Evolutionary conservation across 176 grass and related monocot genomes (phyloP).

Genomic region (Juncus inflexus): DNA sequence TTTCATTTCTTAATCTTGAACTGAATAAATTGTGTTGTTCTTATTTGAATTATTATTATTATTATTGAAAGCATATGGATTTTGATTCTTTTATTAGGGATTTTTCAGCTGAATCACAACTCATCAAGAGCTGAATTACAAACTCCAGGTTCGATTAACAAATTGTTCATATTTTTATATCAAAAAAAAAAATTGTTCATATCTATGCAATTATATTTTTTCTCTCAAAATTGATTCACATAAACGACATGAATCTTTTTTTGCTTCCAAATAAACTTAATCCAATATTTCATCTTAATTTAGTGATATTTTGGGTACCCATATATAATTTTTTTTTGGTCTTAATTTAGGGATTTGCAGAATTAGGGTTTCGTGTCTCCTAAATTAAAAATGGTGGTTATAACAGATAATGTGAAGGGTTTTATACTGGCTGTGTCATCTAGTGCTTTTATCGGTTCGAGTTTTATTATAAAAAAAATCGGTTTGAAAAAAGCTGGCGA

Average conservation of each 20-base stretch:
- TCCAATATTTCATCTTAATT: not conserved
- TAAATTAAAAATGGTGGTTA: conserved; percentile 39
- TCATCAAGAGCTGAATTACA: not conserved
- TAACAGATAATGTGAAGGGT: conserved; percentile 62
- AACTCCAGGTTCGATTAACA: conserved; percentile 7
- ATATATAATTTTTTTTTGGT: not conserved
- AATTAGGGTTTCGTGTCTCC: not conserved
- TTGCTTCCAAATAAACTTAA: too few species aligned
- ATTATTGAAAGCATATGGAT: not conserved
- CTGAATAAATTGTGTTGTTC: not conserved
- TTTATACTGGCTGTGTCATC: conserved; percentile 68
- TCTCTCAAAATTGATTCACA: too few species aligned
- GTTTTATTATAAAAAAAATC: conserved; percentile 89
- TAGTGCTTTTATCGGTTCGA: conserved; percentile 87
- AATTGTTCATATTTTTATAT: not conserved
- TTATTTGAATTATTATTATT: not conserved
- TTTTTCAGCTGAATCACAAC: conserved; percentile 6
- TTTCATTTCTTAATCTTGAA: conserved; percentile 4
- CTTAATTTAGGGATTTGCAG: conserved; percentile 16
- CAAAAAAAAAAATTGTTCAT: not conserved
- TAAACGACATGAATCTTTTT: too few species aligned
- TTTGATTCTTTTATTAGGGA: conserved; percentile 13
- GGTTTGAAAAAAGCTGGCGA: conserved; percentile 70
- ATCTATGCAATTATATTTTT: too few species aligned
- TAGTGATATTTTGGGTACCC: not conserved